Base-by-base conservation (phyloP, 352 stramenopile genomes). In the Phytophthora idaei region DNA sequence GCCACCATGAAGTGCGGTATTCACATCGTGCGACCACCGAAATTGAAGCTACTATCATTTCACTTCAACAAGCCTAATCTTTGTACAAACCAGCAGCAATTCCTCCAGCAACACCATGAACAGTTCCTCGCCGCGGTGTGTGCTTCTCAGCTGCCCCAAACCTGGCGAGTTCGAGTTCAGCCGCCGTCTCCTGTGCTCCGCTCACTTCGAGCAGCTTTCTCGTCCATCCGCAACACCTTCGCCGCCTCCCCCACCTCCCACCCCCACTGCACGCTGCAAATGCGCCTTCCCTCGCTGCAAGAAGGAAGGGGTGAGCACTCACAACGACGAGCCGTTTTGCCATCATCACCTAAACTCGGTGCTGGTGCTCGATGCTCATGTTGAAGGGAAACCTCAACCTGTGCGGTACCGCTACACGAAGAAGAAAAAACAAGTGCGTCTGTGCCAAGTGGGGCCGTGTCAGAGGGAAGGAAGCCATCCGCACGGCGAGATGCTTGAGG, bases 181-280 rank as follows among this genome's bases (percentile, higher is more conserved):
- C 12, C 46, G 46, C 1, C 46, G 46, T 21, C 28, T 21, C 21
- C 11, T 52, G 6, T 52, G 46, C 46, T 10, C 3, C 4, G 8
- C 46, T 8, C 46, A 52, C 46, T 39, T 52, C 46, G 51, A 47
- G 50, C 50, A 57, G 51, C 51, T 58, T 34, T 52, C 46, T 6
- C 46, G 36, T 5, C 36, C 51, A 5, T 34, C 51, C 37, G 11
- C 25, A 2, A 48, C 36, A 0, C 46, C 28, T 17, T 37, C 46
- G 0, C 46, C 28, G 25, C 8, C 36, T 47, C 51, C 21, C 5
- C 51, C 51, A n/a, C 12, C 36, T 34, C 29, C 29, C 7, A 7
- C 29, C 7, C 29, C 29, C 29, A 34, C 29, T 34, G 7, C 51
- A n/a, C 7, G 9, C n/a, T n/a, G 4, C 36, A 21, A 28, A 27